Evolutionary conservation across 2,329 filamentous ascomycete genomes (phyloP).

Genomic region (Diaporthe velutina): DNA sequence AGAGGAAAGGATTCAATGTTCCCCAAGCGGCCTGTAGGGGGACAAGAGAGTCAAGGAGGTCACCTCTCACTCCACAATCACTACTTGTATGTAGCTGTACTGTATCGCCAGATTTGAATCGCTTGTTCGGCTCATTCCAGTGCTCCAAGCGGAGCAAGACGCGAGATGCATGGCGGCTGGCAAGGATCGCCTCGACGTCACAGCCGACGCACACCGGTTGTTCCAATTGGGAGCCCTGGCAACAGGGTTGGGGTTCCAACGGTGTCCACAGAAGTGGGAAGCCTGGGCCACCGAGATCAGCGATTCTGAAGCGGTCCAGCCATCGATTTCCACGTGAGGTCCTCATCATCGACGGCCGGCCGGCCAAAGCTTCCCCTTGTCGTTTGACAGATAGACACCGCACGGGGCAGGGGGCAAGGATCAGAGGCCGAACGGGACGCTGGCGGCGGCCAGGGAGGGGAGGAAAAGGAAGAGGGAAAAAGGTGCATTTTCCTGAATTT

Average conservation of each 20-base stretch:
- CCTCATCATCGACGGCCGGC: constrained; percentile 23
- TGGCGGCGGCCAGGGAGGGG: constrained; percentile 24
- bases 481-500: constrained; percentile 31
- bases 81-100: neutral
- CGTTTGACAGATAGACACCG: constrained; percentile 29
- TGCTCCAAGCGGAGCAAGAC: constrained; percentile 20
- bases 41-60: constrained; percentile 21
- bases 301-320: constrained; percentile 34
- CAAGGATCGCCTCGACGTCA: constrained; percentile 33
- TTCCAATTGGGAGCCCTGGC: constrained; percentile 29
- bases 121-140: constrained; percentile 19
- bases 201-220: constrained; percentile 34
- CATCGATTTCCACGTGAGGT: constrained; percentile 38
- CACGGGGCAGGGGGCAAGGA: constrained; percentile 26
- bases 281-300: constrained; percentile 34
- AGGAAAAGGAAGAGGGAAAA: constrained; percentile 26
- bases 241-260: constrained; percentile 32
- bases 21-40: neutral
- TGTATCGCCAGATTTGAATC: constrained; percentile 9
- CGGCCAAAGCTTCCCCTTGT: constrained; percentile 17
- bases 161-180: constrained; percentile 32
- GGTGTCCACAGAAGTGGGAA: constrained; percentile 22
- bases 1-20: constrained; percentile 3
- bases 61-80: neutral
- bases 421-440: constrained; percentile 21